Evolutionary conservation across 306 rosid species (phyloP), one percentile per base, ranked within the genome.

Genomic region (Herpetospermum pedunculosum): DNA sequence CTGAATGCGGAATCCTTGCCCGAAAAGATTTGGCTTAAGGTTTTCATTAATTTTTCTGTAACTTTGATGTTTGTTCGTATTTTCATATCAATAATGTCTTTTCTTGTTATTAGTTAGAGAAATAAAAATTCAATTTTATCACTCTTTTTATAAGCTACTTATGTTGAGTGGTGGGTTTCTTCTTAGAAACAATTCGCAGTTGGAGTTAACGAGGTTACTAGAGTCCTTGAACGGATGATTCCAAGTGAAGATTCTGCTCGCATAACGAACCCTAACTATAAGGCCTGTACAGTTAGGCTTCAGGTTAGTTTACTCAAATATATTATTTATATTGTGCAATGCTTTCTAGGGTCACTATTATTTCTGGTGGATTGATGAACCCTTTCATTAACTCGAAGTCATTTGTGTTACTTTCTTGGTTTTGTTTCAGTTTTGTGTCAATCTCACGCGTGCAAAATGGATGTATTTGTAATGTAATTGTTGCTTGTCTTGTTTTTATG

Each of bases 1-100:
- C 32, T 62, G 43, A 89, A 87, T 78, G 83, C 84, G 60, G 77
- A 64, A 55, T 75, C 84, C 46, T 79, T 90, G 73, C 95, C 98
- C n/a, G 92, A 87, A 74, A 92, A 88, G 40, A 77, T 90, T 49
- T 90, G 92, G 92, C 78, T 90, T 48, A 92, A 90, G 98, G 98
- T 90, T 57, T 43, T 5, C 40, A 44, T 21, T 40, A 49, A 52
- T 23, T 29, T 3, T 67, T 76, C 57, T 29, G 52, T 74, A n/a
- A n/a, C n/a, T n/a, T n/a, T n/a, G n/a, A n/a, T n/a, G n/a, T 76
- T 54, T 52, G 13, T 19, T 34, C 47, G 41, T 62, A 8, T 62
- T 34, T 16, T 35, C 69, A 30, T 30, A 0, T 16, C 5, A 9
- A 28, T 72, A 53, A 3, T 9, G 54, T 35, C 40, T 43, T 46